Base-by-base conservation (phyloP, 306 rosid species). In the Herpetospermum pedunculosum region DNA sequence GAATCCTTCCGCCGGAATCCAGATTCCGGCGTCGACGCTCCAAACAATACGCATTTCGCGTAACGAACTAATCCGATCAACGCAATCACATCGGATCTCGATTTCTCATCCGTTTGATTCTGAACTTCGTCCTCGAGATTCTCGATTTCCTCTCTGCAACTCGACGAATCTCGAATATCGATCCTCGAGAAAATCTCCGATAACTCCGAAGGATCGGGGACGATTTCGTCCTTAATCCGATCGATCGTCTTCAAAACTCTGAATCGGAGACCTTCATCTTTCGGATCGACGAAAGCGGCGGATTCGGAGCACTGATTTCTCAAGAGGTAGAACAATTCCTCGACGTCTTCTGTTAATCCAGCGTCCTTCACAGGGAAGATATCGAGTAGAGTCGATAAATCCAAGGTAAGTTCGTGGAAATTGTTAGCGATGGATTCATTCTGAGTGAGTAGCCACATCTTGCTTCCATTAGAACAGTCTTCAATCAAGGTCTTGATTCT, bases 41-140 rank as follows among this genome's bases (percentile, higher is more conserved):
- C 96, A 67, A 81, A 95, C 4, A 95, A 84, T 8, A 95, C 97
- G 74, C 92, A 91, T 80, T 89, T 95, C 0, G 92, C 85, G 75
- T 85, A 95, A 2, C 97, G 92, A 26, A 95, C 89, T 4, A 95
- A 85, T 0, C 99, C 97, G 53, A 95, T 84, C 78, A 95, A 75
- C 2, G 97, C 83, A 0, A 85, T 74, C 2, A 83, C 55, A n/a
- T 91, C 90, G 0, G 95, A 78, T 38, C 84, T 88, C 14, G 87
- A 72, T 72, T 84, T 90, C n/a, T 94, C 90, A 6, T 91, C 88
- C 40, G 57, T 70, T 37, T 84, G 92, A 73, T 75, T 87, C 70
- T 87, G 96, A 72, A 91, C 77, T 60, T 91, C 97, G 4, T 87
- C 86, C 54, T 95, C 92, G 8, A 95, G 81, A 34, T 34, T 77